Evolutionary conservation across 2,329 filamentous ascomycete species (phyloP).

Genomic region (Diaporthe nobilis): DNA sequence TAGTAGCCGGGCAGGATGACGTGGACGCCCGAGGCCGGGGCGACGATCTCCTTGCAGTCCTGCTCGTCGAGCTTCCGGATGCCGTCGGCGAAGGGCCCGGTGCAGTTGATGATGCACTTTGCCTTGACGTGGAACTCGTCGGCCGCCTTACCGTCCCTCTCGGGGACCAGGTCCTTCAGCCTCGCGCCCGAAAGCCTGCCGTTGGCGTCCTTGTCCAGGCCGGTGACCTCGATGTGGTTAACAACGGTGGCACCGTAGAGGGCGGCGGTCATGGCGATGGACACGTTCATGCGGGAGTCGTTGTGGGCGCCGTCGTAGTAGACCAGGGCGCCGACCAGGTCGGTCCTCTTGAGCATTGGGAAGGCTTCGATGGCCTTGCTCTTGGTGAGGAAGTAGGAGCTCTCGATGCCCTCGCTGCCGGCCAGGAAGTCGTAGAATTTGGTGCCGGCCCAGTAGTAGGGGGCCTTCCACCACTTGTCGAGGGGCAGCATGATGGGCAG

Average conservation of each 20-base stretch:
- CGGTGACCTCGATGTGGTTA: constrained; percentile 85
- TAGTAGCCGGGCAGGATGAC: constrained; percentile 85
- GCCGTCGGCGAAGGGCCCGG: constrained; percentile 84
- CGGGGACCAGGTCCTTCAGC: constrained; percentile 73
- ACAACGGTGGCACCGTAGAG: constrained; percentile 85
- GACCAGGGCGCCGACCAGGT: constrained; percentile 82
- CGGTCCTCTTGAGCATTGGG: constrained; percentile 82
- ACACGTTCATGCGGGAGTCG: constrained; percentile 90
- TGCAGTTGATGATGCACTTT: constrained; percentile 87
- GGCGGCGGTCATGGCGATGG: constrained; percentile 83
- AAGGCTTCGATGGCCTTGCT: constrained; percentile 84
- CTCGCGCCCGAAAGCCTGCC: constrained; percentile 79
- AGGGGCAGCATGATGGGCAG: constrained; percentile 88
- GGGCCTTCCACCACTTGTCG: constrained; percentile 86
- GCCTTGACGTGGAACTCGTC: constrained; percentile 79
- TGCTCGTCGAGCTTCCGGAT: constrained; percentile 86
- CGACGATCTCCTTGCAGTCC: constrained; percentile 78
- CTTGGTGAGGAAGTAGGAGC: constrained; percentile 84
- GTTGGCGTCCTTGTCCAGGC: constrained; percentile 77
- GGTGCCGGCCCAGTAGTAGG: constrained; percentile 78
- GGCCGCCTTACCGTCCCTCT: constrained; percentile 66
- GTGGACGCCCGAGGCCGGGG: constrained; percentile 86
- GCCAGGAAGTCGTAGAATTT: constrained; percentile 88
- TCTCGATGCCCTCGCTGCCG: constrained; percentile 85
- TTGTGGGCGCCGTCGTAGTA: constrained; percentile 93